phyloP scores from a whole-genome alignment of 225 moss, liverwort and hornwort species.

The Takakia lepidozioides region DNA sequence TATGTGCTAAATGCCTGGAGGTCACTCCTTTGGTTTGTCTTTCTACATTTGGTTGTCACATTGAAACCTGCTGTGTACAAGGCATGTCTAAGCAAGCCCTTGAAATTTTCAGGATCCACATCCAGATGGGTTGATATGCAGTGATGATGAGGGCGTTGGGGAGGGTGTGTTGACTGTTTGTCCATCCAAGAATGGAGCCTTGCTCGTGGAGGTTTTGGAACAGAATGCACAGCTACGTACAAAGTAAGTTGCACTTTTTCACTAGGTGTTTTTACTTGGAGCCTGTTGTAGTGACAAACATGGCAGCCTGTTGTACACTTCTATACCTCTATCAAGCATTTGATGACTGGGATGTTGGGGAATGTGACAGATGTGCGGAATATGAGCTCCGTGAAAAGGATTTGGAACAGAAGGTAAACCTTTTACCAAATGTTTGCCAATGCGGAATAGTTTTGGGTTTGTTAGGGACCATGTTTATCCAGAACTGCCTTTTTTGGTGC shows the following conservation, averaged over 20 bases:
- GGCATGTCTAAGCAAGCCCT: constrained; percentile 3
- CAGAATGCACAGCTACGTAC: constrained; percentile 23
- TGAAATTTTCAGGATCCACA: not conserved
- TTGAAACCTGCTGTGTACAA: no score
- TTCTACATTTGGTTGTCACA: no score
- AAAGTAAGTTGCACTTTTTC: constrained; percentile 9
- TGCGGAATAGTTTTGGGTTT: not conserved
- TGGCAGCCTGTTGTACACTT: not conserved
- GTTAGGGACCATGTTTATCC: no score
- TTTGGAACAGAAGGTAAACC: constrained; percentile 12
- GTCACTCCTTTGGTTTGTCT: not conserved
- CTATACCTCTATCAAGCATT: not conserved
- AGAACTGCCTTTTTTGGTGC: no score
- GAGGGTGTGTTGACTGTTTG: constrained; percentile 10
- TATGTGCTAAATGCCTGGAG: not conserved
- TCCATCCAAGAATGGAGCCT: constrained; percentile 13
- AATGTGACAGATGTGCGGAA: constrained; percentile 18
- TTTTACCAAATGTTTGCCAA: not conserved
- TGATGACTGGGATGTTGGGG: not conserved
- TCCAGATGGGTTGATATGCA: not conserved
- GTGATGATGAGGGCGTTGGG: not conserved
- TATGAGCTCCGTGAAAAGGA: constrained; percentile 22
- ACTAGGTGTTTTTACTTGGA: not conserved
- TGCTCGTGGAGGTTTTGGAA: constrained; percentile 33
- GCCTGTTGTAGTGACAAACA: not conserved